Evolutionary conservation across 495 filamentous ascomycete species (phyloP), one percentile per base, ranked within the genome.

Genomic region (Aspergillus ostianus): DNA sequence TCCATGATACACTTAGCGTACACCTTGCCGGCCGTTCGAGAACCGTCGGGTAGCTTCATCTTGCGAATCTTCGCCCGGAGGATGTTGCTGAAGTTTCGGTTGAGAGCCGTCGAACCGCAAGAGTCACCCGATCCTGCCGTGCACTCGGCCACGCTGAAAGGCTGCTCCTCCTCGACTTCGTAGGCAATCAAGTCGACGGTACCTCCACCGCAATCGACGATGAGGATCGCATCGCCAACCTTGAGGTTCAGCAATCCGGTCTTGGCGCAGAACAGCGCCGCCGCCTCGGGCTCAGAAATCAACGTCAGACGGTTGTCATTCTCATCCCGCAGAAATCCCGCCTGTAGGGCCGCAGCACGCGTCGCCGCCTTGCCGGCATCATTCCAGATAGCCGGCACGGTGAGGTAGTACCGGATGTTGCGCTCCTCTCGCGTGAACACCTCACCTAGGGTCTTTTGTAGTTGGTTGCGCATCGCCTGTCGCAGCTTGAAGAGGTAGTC

Each of bases 1-100:
- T 91, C 88, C 87, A 90, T 90, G 62, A 91, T 91, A 75, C 88
- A 91, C 70, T 91, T 91, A 46, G 88, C 88, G 64, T 91, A 91
- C 15, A 91, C 88, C 71, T 87, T 88, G 30, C 88, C 87, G 19
- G 88, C 88, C 23, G 86, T 90, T 58, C 83, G 86, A 20, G 87
- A 90, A 17, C 87, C 88, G 69, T 90, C 87, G 0, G 88, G 88
- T n/a, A 91, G 76, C 70, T 91, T 89, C 88, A 91, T 91, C 72
- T 90, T 90, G 18, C 88, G 77, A 58, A 91, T 91, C 71, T 90
- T 90, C 13, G 88, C 86, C n/a, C 88, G 84, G 30, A 91, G 75
- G 57, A 91, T 89, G 68, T 90, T 91, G 68, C 86, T 89, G 72
- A 91, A 91, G 63, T 91, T 91, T 10, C 88, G 81, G 65, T 91